Conservation (phyloP, 1,139 yeast species). For the Debaryomyces psychrophilus region DNA sequence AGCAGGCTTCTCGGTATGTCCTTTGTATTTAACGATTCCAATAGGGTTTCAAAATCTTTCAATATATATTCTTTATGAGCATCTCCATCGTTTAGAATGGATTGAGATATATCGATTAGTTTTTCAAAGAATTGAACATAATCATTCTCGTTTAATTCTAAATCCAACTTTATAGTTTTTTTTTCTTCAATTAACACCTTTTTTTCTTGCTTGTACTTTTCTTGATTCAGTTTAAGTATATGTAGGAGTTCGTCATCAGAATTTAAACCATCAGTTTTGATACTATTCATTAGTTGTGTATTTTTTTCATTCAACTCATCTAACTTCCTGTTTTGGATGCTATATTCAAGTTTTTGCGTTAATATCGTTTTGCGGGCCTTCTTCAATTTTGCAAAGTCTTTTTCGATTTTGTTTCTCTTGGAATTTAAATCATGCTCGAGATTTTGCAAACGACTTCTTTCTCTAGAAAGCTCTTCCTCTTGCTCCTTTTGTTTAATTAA, state of each 20-base stretch:
- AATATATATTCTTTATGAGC: constrained; percentile 8
- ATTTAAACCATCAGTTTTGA: not conserved
- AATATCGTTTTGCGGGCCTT: not conserved
- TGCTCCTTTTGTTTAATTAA: constrained; percentile 11
- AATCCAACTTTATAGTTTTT: constrained; percentile 5
- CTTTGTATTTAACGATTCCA: constrained; percentile 8
- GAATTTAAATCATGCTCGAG: constrained; percentile 2
- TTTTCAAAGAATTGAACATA: constrained; percentile 13
- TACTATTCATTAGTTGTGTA: not conserved
- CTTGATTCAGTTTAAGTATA: not conserved
- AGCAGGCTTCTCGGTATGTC: not conserved
- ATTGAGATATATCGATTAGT: constrained; percentile 10
- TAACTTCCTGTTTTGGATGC: not conserved
- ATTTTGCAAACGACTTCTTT: not conserved
- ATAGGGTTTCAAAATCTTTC: constrained; percentile 11
- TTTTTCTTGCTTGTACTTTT: not conserved
- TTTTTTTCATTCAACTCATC: constrained; percentile 2
- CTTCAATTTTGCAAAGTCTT: constrained; percentile 6
- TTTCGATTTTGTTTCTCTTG: constrained; percentile 2
- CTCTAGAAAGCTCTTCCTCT: constrained; percentile 10
- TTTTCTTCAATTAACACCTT: constrained; percentile 6
- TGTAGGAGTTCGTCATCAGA: not conserved
- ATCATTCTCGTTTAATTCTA: constrained; percentile 14
- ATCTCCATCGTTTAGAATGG: constrained; percentile 5
- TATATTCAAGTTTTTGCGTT: constrained; percentile 1